Conservation (phyloP, 306 rosid species). For the Acacia crassicarpa region DNA sequence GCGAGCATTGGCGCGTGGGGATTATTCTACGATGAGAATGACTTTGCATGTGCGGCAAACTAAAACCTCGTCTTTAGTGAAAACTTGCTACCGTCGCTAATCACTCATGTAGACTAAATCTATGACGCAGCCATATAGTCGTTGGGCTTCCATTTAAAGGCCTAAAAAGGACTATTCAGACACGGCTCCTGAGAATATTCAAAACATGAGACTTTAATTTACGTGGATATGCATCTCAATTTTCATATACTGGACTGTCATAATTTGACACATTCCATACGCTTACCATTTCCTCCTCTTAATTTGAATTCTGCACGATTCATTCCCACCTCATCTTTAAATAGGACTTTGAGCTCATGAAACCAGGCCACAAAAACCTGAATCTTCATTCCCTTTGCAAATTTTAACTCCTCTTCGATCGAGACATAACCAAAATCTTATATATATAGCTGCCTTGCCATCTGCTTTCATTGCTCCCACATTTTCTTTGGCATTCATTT, state of each 20-base stretch:
- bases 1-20: neutral
- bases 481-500: neutral
- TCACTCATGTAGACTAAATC: neutral
- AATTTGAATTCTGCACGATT: neutral
- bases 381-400: neutral
- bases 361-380: neutral
- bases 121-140: neutral
- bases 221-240: neutral
- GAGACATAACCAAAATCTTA: neutral
- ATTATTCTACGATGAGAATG: neutral
- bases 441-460: neutral
- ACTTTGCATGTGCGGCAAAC: neutral
- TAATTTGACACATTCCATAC: neutral
- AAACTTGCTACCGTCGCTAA: neutral
- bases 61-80: neutral
- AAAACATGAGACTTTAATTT: neutral
- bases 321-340: neutral
- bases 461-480: neutral
- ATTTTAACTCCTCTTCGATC: neutral
- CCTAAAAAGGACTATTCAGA: too few species aligned
- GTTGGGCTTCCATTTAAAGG: too few species aligned
- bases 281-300: neutral
- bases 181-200: too few species aligned
- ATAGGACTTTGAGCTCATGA: neutral
- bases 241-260: neutral